Conservation (phyloP, 1,139 yeast species). For the Geotrichum histeridarum region DNA sequence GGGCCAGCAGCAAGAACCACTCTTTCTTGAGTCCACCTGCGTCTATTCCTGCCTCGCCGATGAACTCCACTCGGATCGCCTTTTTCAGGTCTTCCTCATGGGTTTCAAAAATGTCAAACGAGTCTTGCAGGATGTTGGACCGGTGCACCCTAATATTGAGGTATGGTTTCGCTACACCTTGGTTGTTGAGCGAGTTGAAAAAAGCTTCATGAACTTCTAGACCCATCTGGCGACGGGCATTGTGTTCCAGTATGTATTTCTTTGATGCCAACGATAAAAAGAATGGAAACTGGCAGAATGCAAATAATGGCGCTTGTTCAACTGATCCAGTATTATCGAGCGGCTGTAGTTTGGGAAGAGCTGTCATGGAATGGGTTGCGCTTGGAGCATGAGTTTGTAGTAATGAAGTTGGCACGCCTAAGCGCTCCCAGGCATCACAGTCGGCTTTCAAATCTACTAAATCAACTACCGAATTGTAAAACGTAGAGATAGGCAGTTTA, state of each 20-base stretch:
- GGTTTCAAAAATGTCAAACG: constrained; percentile 57
- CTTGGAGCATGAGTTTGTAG: constrained; percentile 2
- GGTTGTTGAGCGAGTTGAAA: constrained; percentile 62
- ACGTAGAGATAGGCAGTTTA: constrained; percentile 48
- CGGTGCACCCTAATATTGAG: constrained; percentile 67
- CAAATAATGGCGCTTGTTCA: constrained; percentile 18
- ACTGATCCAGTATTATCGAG: neutral
- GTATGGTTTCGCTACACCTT: constrained; percentile 59
- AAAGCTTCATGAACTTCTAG: constrained; percentile 87
- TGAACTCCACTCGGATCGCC: constrained; percentile 68
- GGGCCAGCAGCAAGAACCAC: constrained; percentile 76
- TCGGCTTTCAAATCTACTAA: constrained; percentile 70
- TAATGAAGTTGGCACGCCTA: constrained; percentile 20
- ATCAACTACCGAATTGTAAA: constrained; percentile 80
- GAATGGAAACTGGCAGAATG: constrained; percentile 79
- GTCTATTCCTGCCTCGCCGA: constrained; percentile 87
- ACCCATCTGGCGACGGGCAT: constrained; percentile 79
- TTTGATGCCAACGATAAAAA: constrained; percentile 76
- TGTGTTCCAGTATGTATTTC: constrained; percentile 73
- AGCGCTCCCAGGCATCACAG: constrained; percentile 73
- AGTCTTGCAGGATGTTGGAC: constrained; percentile 63
- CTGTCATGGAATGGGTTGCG: constrained; percentile 1
- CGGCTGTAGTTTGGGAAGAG: neutral
- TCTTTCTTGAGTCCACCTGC: constrained; percentile 93
- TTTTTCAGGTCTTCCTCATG: constrained; percentile 65